Percentiles rank a stretch among this genome's conserved stretches.
Conservation (phyloP, 345 rosid species). For the Lumnitzera racemosa region DNA sequence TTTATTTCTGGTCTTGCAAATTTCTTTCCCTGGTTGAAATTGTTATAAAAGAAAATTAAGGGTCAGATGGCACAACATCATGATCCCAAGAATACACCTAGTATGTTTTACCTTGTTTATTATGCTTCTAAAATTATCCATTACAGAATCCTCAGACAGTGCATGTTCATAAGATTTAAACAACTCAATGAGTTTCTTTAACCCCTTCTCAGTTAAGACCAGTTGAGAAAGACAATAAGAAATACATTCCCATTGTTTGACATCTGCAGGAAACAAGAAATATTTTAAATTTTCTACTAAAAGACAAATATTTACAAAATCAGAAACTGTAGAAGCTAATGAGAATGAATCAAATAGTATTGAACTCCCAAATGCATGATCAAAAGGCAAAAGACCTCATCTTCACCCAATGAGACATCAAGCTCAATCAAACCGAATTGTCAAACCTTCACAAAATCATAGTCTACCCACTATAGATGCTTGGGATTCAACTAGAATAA, state of each 20-base stretch:
- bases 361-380: no score
- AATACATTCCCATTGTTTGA: slow-evolving; percentile 81
- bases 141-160: slow-evolving; percentile 69
- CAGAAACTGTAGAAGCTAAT: no score
- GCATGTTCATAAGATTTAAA: slow-evolving; percentile 82
- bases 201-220: slow-evolving; percentile 88
- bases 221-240: slow-evolving; percentile 93
- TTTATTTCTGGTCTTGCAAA: slow-evolving; percentile 93
- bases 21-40: slow-evolving; percentile 66
- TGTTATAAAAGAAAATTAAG: slow-evolving; percentile 6
- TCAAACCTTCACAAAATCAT: no score
- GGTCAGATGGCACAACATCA: slow-evolving; percentile 6
- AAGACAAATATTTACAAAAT: no score
- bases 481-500: no score
- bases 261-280: slow-evolving; percentile 42
- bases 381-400: no score
- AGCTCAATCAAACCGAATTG: no score
- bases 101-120: slow-evolving; percentile 55
- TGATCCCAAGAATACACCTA: slow-evolving; percentile 1
- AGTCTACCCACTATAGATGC: no score
- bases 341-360: no score
- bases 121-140: slow-evolving; percentile 83
- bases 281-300: not conserved
- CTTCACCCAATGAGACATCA: no score
- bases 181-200: slow-evolving; percentile 79